A percentile compares a stretch with the other conserved stretches of the same genome.
Evolutionary conservation across 176 grass and related monocot genomes (phyloP).

Genomic region (Cenchrus purpureus): DNA sequence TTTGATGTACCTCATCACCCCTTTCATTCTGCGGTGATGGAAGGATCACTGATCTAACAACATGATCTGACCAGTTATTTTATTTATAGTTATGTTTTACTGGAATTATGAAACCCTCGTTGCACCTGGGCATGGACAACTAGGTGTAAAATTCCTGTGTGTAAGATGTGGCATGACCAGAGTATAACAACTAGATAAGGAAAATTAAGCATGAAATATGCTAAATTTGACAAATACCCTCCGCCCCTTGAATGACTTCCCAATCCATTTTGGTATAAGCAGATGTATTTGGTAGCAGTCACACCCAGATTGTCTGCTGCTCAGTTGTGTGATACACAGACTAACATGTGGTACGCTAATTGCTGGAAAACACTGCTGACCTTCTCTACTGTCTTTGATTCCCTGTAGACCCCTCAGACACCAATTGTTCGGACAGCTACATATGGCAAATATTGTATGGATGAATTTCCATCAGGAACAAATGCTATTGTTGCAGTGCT

Average conservation of each 20-base stretch:
- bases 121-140: background rate
- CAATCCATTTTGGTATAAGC: background rate
- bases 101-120: constrained; percentile 5
- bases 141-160: constrained; percentile 13
- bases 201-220: constrained; percentile 10
- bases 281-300: constrained; percentile 17
- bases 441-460: constrained; percentile 86
- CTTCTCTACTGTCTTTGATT: constrained; percentile 31
- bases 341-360: background rate
- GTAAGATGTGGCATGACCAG: constrained; percentile 3
- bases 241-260: background rate
- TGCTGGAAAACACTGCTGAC: background rate
- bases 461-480: constrained; percentile 90
- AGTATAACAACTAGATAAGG: background rate
- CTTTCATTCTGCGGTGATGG: too few relatives aligned
- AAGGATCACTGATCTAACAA: background rate
- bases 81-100: background rate
- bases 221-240: background rate
- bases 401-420: constrained; percentile 85
- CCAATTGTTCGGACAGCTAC: constrained; percentile 85
- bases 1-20: background rate
- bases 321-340: background rate
- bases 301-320: constrained; percentile 21
- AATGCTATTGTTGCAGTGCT: constrained; percentile 96
- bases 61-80: background rate